Percentiles rank a stretch among this genome's conserved stretches.
Evolutionary conservation across 192 early-diverging fungal genomes (phyloP).

Genomic region (Anaeromyces robustus): DNA sequence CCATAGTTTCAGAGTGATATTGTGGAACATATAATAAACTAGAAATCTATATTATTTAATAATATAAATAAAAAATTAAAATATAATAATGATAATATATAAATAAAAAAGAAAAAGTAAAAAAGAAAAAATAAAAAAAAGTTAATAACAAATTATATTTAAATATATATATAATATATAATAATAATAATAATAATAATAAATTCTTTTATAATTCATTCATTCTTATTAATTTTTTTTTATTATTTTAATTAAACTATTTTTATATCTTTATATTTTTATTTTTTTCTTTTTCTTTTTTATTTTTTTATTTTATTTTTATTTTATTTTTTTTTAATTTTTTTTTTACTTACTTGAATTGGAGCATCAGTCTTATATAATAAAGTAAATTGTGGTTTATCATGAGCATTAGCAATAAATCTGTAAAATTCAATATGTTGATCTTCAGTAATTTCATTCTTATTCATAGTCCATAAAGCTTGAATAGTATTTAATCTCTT

Average conservation of each 20-base stretch:
- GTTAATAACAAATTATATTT: no score
- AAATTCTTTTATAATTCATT: no score
- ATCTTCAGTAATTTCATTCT: constrained; percentile 48
- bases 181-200: no score
- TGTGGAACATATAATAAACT: constrained; percentile 30
- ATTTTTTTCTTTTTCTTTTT: no score
- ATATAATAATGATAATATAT: no score
- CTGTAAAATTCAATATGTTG: constrained; percentile 89
- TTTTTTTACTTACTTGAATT: constrained; percentile 49
- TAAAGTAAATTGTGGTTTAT: constrained; percentile 33
- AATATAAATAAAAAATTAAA: no score
- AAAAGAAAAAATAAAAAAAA: no score
- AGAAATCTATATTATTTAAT: neutral
- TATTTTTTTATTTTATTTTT: constrained; percentile 20
- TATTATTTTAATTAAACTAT: no score
- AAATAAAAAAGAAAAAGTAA: no score
- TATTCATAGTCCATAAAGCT: constrained; percentile 43
- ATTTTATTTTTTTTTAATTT: constrained; percentile 14
- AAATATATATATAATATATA: no score
- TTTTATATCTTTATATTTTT: no score
- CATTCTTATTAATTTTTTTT: no score
- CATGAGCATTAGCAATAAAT: constrained; percentile 50
- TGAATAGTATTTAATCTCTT: constrained; percentile 37
- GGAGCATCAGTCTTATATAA: constrained; percentile 54
- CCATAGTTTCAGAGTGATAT: constrained; percentile 35